Base-by-base conservation (phyloP, 2,329 filamentous ascomycete genomes). In the Neofusicoccum cordaticola region DNA sequence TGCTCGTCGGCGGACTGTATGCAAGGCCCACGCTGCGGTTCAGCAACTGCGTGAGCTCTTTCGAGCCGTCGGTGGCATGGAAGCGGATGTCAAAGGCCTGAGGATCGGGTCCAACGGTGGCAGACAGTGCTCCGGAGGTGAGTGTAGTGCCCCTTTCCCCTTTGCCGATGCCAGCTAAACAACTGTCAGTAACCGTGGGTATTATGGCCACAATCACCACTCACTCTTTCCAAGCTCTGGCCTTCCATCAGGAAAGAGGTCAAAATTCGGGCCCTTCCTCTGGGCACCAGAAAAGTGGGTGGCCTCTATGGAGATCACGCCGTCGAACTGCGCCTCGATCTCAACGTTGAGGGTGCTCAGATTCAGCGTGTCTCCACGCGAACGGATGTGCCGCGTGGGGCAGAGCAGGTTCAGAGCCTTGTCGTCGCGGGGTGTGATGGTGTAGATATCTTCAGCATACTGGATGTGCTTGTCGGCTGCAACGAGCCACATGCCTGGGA, bases 361-460 rank as follows among this genome's bases (percentile, higher is more conserved):
- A 69, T 88, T 87, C 45, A 87, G 72, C 1, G 82, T 84, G 69
- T 88, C 85, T 17, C 84, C 83, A 47, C 86, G 79, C 2, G 77
- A 79, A 42, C 77, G 75, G 64, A 88, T 84, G 70, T 85, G 83
- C 66, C 77, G 79, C 1, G 85, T 86, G 9, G 86, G 86, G 67
- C 85, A 88, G 0, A 88, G 76, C 15, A 88, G 78, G 27, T 79
- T 82, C 53, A 87, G 64, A 6, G 81, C 82, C 67, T 81, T 82
- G 5, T 79, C 79, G 60, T 79, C 75, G 44, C 73, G 66, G 56
- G 81, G 74, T 4, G 79, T 81, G 60, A 84, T 77, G 8, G 82
- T 80, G 71, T 86, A 84, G 15, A 90, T 79, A 66, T 90, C 86
- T 74, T 90, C 87, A 39, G 87, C 88, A 69, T 89, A 89, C 71